Evolutionary conservation across 2,329 filamentous ascomycete genomes (phyloP), one percentile per base, ranked within the genome.

Genomic region (Magnaporthales sp.): DNA sequence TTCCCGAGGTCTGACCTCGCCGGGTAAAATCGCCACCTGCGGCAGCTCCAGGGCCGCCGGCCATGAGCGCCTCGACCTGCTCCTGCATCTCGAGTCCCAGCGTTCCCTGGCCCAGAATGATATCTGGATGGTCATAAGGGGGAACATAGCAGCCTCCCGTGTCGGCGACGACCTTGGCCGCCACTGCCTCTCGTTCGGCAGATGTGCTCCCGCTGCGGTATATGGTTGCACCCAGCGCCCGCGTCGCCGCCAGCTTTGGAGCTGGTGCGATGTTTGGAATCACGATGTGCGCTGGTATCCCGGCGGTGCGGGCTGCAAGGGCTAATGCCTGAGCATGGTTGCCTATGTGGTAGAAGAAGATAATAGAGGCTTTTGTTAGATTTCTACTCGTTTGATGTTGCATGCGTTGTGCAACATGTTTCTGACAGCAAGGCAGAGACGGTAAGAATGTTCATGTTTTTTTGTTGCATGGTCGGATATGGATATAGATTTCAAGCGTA

Each of bases 291-390:
- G 92, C 92, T 11, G 90, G 89, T 69, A 97, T 88, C 66, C 82
- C 80, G 74, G 90, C 86, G 51, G 89, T 89, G 22, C 82, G 83
- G 2, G 94, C 93, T 0, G 94, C 94, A 64, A 97, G 89, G 1
- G 94, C 87, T 67, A 98, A 87, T 1, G 95, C 94, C 81, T 97
- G 93, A 0, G 94, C 94, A 75, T 98, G 95, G 79, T 98, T 98
- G 68, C 94, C 93, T 94, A 69, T 38, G 10, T 29, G 24, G 19
- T 29, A 38, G 29, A 56, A 62, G 54, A 31, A 64, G 62, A 24
- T 63, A 60, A 29, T 58, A 62, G 32, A 9, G 11, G 56, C 9
- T 58, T 27, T 26, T 29, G 13, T 29, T 56, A 38, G 61, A 11
- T 24, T 11, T 13, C 11, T 8, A 22, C n/a, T 22, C 31, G 15